These are phyloP conservation scores for Nakaseomyces kungkrabaensis DNA, from an alignment of 1,139 yeast species.

Conservation along the genomic window DNA sequence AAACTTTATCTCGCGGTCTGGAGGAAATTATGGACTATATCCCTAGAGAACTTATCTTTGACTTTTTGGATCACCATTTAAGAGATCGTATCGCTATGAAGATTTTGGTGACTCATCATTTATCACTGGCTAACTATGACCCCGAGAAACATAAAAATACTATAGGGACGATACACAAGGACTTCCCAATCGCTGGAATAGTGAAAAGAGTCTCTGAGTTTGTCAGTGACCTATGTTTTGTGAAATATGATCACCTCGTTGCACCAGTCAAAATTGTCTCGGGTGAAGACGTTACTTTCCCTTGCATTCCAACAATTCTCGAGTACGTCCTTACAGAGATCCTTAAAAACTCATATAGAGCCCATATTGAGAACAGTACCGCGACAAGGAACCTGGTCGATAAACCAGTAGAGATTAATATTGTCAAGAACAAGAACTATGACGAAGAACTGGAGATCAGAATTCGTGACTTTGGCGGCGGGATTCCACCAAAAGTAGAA, in stretches of 20 bases:
- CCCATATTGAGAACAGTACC: slow-evolving; percentile 61
- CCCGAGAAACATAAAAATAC: slow-evolving; percentile 25
- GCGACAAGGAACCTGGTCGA: slow-evolving; percentile 25
- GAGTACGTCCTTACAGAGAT: slow-evolving; percentile 82
- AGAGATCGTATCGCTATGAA: slow-evolving; percentile 80
- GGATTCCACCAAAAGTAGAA: slow-evolving; percentile 60
- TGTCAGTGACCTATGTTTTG: slow-evolving; percentile 70
- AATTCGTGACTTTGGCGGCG: slow-evolving; percentile 81
- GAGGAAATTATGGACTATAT: slow-evolving; percentile 56
- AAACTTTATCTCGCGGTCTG: slow-evolving; percentile 72
- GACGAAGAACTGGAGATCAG: slow-evolving; percentile 46
- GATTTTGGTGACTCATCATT: slow-evolving; percentile 75
- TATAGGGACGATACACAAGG: slow-evolving; percentile 64
- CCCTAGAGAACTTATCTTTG: slow-evolving; percentile 41
- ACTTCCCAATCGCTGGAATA: slow-evolving; percentile 51
- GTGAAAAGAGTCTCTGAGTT: slow-evolving; percentile 55
- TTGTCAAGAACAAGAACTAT: slow-evolving; percentile 37
- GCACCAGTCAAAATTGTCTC: slow-evolving; percentile 43
- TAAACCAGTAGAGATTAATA: slow-evolving; percentile 58
- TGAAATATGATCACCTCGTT: slow-evolving; percentile 72
- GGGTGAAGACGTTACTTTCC: slow-evolving; percentile 44
- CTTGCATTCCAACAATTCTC: slow-evolving; percentile 77
- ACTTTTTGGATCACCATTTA: slow-evolving; percentile 66
- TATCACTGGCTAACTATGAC: slow-evolving; percentile 38
- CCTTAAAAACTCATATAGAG: slow-evolving; percentile 78